Evolutionary conservation across 108 stramenopile species (phyloP), one percentile per base, ranked within the genome.

Genomic region (Discostella pseudostelligera): DNA sequence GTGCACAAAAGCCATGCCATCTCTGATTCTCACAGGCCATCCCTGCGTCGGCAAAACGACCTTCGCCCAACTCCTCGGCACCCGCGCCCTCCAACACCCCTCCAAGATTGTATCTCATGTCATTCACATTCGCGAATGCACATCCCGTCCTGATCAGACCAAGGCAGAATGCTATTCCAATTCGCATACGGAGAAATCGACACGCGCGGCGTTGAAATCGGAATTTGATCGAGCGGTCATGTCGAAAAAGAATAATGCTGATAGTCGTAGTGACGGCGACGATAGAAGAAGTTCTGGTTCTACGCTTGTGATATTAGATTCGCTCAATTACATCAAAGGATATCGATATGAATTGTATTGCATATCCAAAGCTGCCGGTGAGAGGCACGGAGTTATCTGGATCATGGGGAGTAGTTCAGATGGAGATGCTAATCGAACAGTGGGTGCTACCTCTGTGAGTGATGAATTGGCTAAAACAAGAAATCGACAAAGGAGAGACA

Each of bases 301-400:
- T 11, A 84, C 85, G 0, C 61, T 95, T 43, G 82, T 95, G 32
- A 87, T 95, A 69, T 72, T 91, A 57, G 93, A 95, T 85, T 88
- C 87, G 3, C 29, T 95, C 48, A 95, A 95, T 65, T 92, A 92
- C 75, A 95, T 95, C 73, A 95, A 95, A 62, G 93, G 93, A 39
- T 95, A 82, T 76, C 85, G 90, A 13, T 95, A 95, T 66, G 90
- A 95, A 51, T 62, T 95, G 60, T 86, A 89, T 56, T 95, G 93
- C 62, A 83, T 95, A 28, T 81, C 87, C 32, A 91, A 92, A 54
- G 87, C 90, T 20, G 81, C 79, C n/a, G 79, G 78, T 40, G 76
- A 88, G 63, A 59, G 71, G 26, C 93, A 95, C 66, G 87, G 89
- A 21, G 86, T 95, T 22, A 39, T 95, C 26, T 95, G 89, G 93